phyloP scores from a whole-genome alignment of 2,329 filamentous ascomycete species.

The Thyridium curvatum region DNA sequence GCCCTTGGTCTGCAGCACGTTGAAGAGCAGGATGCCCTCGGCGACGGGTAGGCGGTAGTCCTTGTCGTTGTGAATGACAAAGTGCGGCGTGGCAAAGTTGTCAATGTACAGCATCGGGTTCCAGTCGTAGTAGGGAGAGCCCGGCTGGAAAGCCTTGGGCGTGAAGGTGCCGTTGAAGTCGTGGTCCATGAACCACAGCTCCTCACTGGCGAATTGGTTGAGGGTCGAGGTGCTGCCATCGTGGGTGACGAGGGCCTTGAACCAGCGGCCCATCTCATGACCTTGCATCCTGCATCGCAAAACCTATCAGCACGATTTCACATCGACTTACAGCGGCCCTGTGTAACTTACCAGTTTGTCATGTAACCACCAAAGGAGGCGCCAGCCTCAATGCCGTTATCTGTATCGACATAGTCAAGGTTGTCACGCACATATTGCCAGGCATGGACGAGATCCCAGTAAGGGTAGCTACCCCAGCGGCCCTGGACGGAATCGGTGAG shows the following conservation, averaged over 20 bases:
- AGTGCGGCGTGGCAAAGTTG: slow-evolving; percentile 62
- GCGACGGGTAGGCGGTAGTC: slow-evolving; percentile 63
- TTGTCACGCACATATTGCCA: slow-evolving; percentile 46
- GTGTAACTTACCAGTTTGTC: slow-evolving; percentile 38
- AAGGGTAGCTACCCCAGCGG: slow-evolving; percentile 46
- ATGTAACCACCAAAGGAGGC: slow-evolving; percentile 51
- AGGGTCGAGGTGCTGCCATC: slow-evolving; percentile 34
- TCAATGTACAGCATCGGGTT: slow-evolving; percentile 39
- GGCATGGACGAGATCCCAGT: slow-evolving; percentile 46
- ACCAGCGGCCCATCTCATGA: slow-evolving; percentile 45
- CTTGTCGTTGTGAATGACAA: slow-evolving; percentile 62
- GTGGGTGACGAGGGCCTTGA: slow-evolving; percentile 51
- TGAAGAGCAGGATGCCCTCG: slow-evolving; percentile 64
- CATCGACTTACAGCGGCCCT: background rate
- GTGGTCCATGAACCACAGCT: slow-evolving; percentile 29
- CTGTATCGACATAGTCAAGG: slow-evolving; percentile 42
- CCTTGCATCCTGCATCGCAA: slow-evolving; percentile 40
- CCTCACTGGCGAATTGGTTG: slow-evolving; percentile 24
- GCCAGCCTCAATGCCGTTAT: slow-evolving; percentile 42
- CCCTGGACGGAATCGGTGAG: slow-evolving; percentile 45
- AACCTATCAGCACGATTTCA: slow-evolving; percentile 2
- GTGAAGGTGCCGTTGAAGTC: slow-evolving; percentile 39
- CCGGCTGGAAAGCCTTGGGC: too few relatives aligned
- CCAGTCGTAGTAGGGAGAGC: slow-evolving; percentile 36
- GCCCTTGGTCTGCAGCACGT: slow-evolving; percentile 57